Conservation (phyloP, 208 protist genomes). For the Crithidia bombi region DNA sequence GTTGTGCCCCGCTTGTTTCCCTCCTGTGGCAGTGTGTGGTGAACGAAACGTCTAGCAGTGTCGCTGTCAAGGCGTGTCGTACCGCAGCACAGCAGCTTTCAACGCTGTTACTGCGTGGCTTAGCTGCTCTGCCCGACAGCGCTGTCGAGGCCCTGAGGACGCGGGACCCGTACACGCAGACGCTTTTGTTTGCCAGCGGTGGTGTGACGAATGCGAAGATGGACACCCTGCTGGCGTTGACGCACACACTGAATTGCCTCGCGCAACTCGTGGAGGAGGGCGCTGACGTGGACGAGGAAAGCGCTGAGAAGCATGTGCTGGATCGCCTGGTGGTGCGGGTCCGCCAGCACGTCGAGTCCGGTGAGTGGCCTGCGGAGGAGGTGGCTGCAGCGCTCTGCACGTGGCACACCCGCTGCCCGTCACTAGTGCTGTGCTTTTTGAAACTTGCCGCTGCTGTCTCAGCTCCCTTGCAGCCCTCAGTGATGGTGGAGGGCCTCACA, state of each 20-base stretch:
- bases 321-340: not conserved
- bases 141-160: slow-evolving; percentile 10
- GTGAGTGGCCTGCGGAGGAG: slow-evolving; percentile 11
- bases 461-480: slow-evolving; percentile 20
- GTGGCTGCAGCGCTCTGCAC: slow-evolving; percentile 34
- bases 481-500: slow-evolving; percentile 18
- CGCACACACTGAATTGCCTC: slow-evolving; percentile 34
- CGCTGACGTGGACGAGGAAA: not conserved
- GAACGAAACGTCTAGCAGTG: not conserved
- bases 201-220: slow-evolving; percentile 6
- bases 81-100: slow-evolving; percentile 13
- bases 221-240: slow-evolving; percentile 26
- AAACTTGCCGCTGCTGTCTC: slow-evolving; percentile 27
- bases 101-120: slow-evolving; percentile 7
- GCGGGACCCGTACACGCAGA: slow-evolving; percentile 36
- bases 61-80: not conserved
- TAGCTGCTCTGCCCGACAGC: slow-evolving; percentile 17
- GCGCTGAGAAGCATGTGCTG: slow-evolving; percentile 5
- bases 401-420: slow-evolving; percentile 39
- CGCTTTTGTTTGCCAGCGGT: slow-evolving; percentile 34
- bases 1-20: not conserved
- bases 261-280: slow-evolving; percentile 19
- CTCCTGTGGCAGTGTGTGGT: slow-evolving; percentile 12
- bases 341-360: slow-evolving; percentile 13
- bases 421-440: slow-evolving; percentile 32